Percentiles rank a stretch among this genome's conserved stretches.
phyloP scores from a whole-genome alignment of 139 green algal species.

The Haematococcus lacustris region DNA sequence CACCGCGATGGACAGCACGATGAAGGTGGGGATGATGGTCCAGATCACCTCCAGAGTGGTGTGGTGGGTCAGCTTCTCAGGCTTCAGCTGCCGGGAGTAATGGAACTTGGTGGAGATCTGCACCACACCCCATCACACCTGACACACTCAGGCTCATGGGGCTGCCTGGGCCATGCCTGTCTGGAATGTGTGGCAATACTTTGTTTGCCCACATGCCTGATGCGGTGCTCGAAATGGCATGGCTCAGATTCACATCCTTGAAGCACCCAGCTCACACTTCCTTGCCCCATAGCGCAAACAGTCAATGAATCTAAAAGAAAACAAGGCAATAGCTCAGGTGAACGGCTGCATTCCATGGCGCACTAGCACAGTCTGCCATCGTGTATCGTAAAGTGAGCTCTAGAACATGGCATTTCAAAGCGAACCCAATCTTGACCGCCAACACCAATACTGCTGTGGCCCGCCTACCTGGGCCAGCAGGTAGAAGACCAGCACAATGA shows the following conservation, averaged over 20 bases:
- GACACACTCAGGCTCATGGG: neutral
- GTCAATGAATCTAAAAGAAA: neutral
- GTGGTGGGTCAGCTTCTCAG: slow-evolving; percentile 47
- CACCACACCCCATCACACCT: neutral
- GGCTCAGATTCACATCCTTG: too few species aligned
- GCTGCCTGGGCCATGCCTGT: neutral
- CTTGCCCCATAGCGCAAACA: neutral
- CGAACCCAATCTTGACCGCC: too few species aligned
- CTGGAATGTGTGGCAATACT: neutral
- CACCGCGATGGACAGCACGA: slow-evolving; percentile 34
- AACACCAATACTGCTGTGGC: neutral
- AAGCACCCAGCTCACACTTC: neutral
- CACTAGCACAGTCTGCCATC: neutral
- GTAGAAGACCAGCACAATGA: slow-evolving; percentile 26
- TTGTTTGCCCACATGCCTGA: neutral
- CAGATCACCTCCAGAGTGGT: slow-evolving; percentile 43
- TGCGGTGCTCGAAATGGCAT: neutral
- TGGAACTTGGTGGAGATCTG: slow-evolving; percentile 45
- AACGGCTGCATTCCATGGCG: neutral
- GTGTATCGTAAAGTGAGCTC: neutral
- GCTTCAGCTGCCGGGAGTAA: slow-evolving; percentile 23
- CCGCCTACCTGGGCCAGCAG: slow-evolving; percentile 22
- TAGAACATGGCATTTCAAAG: too few species aligned
- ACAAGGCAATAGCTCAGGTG: neutral
- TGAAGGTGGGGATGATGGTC: slow-evolving; percentile 41